Evolutionary conservation across 495 filamentous ascomycete species (phyloP), one percentile per base, ranked within the genome.

Genomic region (Barbatosphaeria neglecta): DNA sequence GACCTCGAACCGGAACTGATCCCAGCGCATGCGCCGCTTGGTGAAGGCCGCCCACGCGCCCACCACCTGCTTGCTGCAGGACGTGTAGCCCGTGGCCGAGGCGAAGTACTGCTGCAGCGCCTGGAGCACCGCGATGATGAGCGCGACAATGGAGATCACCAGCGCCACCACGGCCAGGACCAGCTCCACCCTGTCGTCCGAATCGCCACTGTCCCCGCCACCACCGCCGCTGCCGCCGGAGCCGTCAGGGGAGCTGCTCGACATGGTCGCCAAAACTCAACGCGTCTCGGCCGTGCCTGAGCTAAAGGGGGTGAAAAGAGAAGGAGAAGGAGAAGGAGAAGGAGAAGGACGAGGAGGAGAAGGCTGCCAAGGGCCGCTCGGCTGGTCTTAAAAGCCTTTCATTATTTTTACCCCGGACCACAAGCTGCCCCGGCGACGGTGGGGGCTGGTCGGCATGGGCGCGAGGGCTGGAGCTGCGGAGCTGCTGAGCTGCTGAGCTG

Each of bases 1-100:
- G 16, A 65, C 61, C 46, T 67, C 64, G 11, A 63, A 57, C 33
- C 64, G 50, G 22, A 67, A 55, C 44, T 63, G 58, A 6, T 48
- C 18, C 52, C 49, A 51, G 3, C 57, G 48, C 39, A 62, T 50
- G 17, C 52, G 57, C n/a, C 63, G 47, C 25, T 57, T 57, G n/a
- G 61, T 63, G 15, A 55, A 48, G 18, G 35, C 38, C 0, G 59
- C 55, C 63, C 59, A 66, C 2, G 45, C 43, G 0, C 63, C 61
- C 51, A 66, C 64, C 0, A 64, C 63, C 10, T 45, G 23, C 7
- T 42, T 43, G 10, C 50, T 53, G 35, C 53, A 59, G 9, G 27
- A 35, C 5, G 43, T 22, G 38, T 63, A 68, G n/a, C 65, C 65
- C 43, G 66, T 62, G 20, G 65, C 65, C 0, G 65, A 65, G 15